phyloP scores from a whole-genome alignment of 441 rosid genomes.

The Hypseocharis bilobata region DNA sequence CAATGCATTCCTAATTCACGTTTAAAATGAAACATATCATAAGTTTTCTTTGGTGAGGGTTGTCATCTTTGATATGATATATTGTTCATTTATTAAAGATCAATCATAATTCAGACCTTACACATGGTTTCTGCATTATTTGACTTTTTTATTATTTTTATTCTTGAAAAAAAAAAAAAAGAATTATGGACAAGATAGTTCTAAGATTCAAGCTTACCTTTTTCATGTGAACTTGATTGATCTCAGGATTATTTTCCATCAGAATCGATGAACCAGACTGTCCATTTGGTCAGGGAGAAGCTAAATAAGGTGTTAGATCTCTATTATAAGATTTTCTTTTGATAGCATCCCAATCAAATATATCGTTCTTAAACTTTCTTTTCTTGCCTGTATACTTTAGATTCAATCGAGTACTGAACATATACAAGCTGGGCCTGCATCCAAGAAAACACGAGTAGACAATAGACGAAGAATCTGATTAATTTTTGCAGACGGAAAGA shows the following conservation, averaged over 20 bases:
- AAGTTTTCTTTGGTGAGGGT: background rate
- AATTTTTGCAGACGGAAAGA: background rate
- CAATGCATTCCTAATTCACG: background rate
- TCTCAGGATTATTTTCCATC: slow-evolving; percentile 64
- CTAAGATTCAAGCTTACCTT: background rate
- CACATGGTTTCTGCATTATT: background rate
- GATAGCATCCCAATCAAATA: background rate
- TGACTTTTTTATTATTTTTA: background rate
- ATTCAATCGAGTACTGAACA: slow-evolving; percentile 21
- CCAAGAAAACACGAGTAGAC: slow-evolving; percentile 15
- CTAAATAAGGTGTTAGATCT: slow-evolving; percentile 51
- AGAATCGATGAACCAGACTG: slow-evolving; percentile 67
- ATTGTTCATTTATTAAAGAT: background rate
- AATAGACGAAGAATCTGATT: slow-evolving; percentile 20
- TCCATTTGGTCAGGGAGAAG: slow-evolving; percentile 54
- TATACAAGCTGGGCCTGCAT: slow-evolving; percentile 7
- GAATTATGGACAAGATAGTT: background rate
- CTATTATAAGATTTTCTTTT: background rate
- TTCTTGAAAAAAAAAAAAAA: too few species aligned
- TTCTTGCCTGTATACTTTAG: background rate
- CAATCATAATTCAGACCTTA: background rate
- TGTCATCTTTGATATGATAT: too few species aligned
- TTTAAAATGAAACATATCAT: background rate
- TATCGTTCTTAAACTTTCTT: background rate
- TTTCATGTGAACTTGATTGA: slow-evolving; percentile 6